Base-by-base conservation (phyloP, 148 eudicot species). In the Nepenthes gracilis region DNA sequence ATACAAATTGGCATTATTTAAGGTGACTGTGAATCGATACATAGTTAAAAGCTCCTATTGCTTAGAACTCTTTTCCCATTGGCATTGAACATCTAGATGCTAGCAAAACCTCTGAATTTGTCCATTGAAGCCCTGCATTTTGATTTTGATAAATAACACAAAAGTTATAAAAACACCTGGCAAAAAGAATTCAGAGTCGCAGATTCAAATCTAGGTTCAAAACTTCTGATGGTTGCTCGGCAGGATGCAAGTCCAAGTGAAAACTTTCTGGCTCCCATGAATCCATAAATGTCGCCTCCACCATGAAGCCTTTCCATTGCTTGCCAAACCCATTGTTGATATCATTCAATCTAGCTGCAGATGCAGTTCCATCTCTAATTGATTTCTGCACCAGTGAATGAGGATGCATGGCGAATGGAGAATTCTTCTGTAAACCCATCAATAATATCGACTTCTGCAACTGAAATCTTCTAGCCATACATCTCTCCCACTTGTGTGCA, bases 401-500 rank as follows among this genome's bases (percentile, higher is more conserved):
- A 10, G 95, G 68, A 36, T 67, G 82, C 57, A 90, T 76, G 2
- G 84, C 81, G 6, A 86, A 82, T 34, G 67, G 49, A 50, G 70
- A 36, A 12, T 71, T 65, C 14, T 61, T 12, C 1, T 81, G 81
- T 40, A 79, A 45, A 36, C 76, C 71, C 80, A 71, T 77, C 74
- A 77, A 70, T 2, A 73, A 60, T 80, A 74, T 70, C 74, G 76
- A 70, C 61, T 67, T 66, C 35, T 75, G 85, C 12, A 86, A 65
- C 62, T 83, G 83, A 43, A 72, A 80, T 66, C 85, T 68, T 70
- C 76, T 84, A 8, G 84, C 87, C 15, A 76, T 80, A 8, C 79
- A 82, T 72, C 96, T 71, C 62, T 88, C 96, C 62, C 86, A 77
- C 69, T 82, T 88, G 74, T 88, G 96, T 23, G 96, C 96, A 64